These are phyloP conservation scores for Aspergillus quadrilineatus DNA, from an alignment of 2,329 filamentous ascomycete genomes.

Conservation along the genomic window DNA sequence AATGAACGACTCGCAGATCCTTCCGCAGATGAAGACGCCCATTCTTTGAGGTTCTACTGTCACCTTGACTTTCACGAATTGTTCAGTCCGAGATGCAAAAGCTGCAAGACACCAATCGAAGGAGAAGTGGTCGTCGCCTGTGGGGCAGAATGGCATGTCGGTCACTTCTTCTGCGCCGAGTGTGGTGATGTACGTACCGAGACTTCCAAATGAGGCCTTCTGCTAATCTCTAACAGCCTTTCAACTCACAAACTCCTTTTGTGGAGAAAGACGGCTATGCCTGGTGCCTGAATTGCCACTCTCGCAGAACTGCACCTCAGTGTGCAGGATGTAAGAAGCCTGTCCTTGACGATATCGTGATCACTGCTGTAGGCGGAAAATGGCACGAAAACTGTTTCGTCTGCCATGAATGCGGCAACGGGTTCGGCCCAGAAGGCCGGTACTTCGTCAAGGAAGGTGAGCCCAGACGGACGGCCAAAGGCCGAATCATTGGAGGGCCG, in stretches of 20 bases:
- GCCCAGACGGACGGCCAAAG: constrained; percentile 45
- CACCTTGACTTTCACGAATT: constrained; percentile 98
- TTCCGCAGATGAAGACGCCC: constrained; percentile 58
- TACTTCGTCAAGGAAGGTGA: constrained; percentile 62
- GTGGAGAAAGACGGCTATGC: constrained; percentile 98
- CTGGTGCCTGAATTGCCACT: constrained; percentile 93
- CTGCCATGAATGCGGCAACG: constrained; percentile 66
- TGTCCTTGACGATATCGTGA: constrained; percentile 85
- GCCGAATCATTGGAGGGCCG: constrained; percentile 47
- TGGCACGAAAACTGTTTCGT: constrained; percentile 94
- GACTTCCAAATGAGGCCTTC: constrained; percentile 2
- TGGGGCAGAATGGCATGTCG: constrained; percentile 93
- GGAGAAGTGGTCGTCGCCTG: constrained; percentile 92
- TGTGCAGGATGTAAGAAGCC: constrained; percentile 81
- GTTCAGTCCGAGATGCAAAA: constrained; percentile 89
- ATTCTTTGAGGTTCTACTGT: constrained; percentile 82
- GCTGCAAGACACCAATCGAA: constrained; percentile 93
- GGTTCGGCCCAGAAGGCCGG: constrained; percentile 59
- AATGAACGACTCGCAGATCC: constrained; percentile 68
- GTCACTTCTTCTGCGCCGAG: constrained; percentile 98
- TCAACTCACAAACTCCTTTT: constrained; percentile 68
- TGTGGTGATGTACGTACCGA: constrained; percentile 69
- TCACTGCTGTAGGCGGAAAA: constrained; percentile 83
- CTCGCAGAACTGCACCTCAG: constrained; percentile 83
- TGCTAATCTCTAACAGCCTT: constrained; percentile 46